phyloP scores from a whole-genome alignment of 2,329 filamentous ascomycete genomes.

The Pestalotiopsis sp. region DNA sequence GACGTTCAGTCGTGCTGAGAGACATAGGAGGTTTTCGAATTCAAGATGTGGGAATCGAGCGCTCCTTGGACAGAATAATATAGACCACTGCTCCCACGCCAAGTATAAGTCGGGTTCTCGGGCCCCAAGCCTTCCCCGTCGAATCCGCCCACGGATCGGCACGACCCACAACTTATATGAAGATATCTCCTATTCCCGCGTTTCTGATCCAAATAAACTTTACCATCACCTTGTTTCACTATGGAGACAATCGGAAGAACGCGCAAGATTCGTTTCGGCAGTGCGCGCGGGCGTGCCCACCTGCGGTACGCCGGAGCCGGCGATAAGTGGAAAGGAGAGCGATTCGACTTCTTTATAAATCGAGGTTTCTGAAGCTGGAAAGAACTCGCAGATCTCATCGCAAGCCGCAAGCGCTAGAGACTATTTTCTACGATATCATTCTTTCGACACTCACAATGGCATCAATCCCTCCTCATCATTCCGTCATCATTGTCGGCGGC shows the following conservation, averaged over 20 bases:
- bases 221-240: background rate
- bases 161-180: conserved; percentile 1
- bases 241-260: background rate
- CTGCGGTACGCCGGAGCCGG: background rate
- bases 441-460: background rate
- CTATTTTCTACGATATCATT: too few species aligned
- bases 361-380: too few species aligned
- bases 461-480: background rate
- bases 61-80: too few species aligned
- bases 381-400: too few species aligned
- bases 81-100: background rate
- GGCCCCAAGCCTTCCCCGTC: background rate
- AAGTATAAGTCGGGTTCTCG: background rate
- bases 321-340: background rate
- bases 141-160: background rate
- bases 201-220: background rate
- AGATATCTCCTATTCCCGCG: background rate
- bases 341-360: background rate
- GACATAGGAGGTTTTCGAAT: too few species aligned
- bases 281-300: background rate
- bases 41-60: too few species aligned
- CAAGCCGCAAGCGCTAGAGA: too few species aligned
- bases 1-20: too few species aligned
- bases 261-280: background rate
- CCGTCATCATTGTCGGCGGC: background rate